A percentile compares a stretch with the other conserved stretches of the same genome.
Conservation (phyloP, 2,329 filamentous ascomycete genomes). For the Cordyceps javanica region DNA sequence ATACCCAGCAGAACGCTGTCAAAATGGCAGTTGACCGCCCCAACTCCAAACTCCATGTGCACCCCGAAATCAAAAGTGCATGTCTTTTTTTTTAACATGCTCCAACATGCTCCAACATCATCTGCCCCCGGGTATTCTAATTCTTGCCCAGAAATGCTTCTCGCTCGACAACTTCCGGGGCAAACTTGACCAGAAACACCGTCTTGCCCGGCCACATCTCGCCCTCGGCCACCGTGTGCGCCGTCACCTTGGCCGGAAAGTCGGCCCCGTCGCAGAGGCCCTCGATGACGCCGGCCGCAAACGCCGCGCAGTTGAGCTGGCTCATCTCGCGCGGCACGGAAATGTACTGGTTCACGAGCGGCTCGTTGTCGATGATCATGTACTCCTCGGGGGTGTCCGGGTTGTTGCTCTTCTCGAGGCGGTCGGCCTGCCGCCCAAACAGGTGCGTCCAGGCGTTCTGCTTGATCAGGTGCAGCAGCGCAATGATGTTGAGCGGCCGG, state of each 20-base stretch:
- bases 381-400: conserved; percentile 86
- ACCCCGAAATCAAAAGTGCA: neutral
- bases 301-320: conserved; percentile 93
- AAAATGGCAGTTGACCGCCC: neutral
- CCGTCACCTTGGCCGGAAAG: conserved; percentile 82
- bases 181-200: conserved; percentile 91
- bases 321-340: conserved; percentile 92
- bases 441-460: conserved; percentile 88
- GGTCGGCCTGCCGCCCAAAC: conserved; percentile 84
- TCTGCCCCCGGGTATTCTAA: conserved; percentile 17
- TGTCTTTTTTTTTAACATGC: neutral
- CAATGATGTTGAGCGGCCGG: conserved; percentile 80
- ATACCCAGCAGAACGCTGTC: neutral
- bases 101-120: neutral
- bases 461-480: conserved; percentile 92
- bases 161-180: conserved; percentile 82
- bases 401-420: conserved; percentile 80
- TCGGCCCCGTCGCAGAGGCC: conserved; percentile 86
- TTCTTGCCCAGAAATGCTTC: conserved; percentile 71
- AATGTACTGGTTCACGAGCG: conserved; percentile 90
- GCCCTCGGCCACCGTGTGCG: conserved; percentile 67
- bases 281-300: conserved; percentile 90
- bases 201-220: conserved; percentile 96
- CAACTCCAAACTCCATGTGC: conserved; percentile 5
- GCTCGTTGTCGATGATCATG: conserved; percentile 99